Conservation (phyloP, 805 yeast genomes). For the Candida ascalaphidarum region DNA sequence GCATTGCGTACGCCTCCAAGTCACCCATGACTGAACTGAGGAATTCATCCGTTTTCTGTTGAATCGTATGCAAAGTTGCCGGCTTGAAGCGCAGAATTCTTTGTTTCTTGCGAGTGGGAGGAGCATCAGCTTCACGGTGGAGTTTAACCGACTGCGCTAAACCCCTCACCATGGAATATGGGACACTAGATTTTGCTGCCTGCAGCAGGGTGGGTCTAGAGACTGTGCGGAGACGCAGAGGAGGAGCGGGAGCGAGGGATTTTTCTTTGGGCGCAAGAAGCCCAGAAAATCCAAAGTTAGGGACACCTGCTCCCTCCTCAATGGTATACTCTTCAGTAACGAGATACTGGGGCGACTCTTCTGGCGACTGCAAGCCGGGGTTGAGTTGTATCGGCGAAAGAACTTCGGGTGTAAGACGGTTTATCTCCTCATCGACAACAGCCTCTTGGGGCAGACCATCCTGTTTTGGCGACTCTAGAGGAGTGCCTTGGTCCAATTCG, state of each 20-base stretch:
- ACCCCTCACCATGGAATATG: conserved; percentile 9
- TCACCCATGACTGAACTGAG: conserved; percentile 21
- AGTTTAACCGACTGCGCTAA: conserved; percentile 6
- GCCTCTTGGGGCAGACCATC: background rate
- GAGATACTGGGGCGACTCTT: conserved; percentile 2
- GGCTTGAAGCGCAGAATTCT: conserved; percentile 1
- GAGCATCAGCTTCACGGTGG: conserved; percentile 1
- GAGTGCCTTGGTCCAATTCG: too few relatives aligned
- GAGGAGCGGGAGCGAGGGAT: too few relatives aligned
- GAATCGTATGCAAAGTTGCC: conserved; percentile 12
- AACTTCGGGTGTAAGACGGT: conserved; percentile 1
- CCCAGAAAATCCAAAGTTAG: too few relatives aligned
- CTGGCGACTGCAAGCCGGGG: background rate
- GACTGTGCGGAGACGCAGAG: too few relatives aligned
- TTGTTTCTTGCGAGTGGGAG: conserved; percentile 3
- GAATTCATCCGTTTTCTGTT: conserved; percentile 22
- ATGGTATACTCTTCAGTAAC: conserved; percentile 7
- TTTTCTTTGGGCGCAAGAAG: too few relatives aligned
- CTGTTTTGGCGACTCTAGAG: too few relatives aligned
- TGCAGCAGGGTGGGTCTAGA: too few relatives aligned
- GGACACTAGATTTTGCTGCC: too few relatives aligned
- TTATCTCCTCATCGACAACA: too few relatives aligned
- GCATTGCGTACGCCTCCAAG: conserved; percentile 27
- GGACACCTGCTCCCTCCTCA: conserved; percentile 5
- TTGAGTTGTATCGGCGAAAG: too few relatives aligned